Evolutionary conservation across 305 asterid species (phyloP).

Genomic region (Rubia peregrina): DNA sequence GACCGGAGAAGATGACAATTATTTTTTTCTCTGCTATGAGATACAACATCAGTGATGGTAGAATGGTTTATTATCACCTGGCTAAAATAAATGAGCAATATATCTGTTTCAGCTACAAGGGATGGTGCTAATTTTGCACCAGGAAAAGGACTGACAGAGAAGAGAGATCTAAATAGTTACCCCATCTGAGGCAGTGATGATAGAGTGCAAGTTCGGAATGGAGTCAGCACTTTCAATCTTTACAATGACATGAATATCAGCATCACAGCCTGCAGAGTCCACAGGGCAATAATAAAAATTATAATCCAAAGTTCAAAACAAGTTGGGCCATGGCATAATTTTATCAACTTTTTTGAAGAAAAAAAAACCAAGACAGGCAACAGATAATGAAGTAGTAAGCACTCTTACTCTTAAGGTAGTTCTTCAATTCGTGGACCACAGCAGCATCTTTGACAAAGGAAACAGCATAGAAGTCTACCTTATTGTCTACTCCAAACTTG

Average conservation of each 20-base stretch:
- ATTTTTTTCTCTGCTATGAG: neutral
- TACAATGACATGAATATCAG: slow-evolving; percentile 89
- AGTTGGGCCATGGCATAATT: neutral
- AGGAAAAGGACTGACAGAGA: neutral
- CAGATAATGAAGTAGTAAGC: neutral
- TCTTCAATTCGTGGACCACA: slow-evolving; percentile 86
- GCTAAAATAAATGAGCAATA: neutral
- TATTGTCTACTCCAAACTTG: slow-evolving; percentile 89
- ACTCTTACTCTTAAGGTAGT: slow-evolving; percentile 64
- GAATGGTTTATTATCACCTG: neutral
- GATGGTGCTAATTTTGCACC: neutral
- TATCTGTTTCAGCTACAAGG: neutral
- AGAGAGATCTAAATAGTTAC: slow-evolving; percentile 33
- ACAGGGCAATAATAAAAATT: slow-evolving; percentile 12
- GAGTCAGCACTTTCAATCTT: slow-evolving; percentile 99
- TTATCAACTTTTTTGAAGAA: neutral
- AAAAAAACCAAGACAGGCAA: neutral
- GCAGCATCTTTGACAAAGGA: slow-evolving; percentile 97
- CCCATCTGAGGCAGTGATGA: slow-evolving; percentile 96
- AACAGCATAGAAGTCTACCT: slow-evolving; percentile 91
- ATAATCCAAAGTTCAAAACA: slow-evolving; percentile 8
- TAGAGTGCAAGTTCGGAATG: slow-evolving; percentile 79
- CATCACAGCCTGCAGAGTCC: slow-evolving; percentile 58
- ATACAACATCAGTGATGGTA: neutral
- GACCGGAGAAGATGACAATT: neutral